Base-by-base conservation (phyloP, 768 basidiomycete genomes). In the Lentinus brumalis region DNA sequence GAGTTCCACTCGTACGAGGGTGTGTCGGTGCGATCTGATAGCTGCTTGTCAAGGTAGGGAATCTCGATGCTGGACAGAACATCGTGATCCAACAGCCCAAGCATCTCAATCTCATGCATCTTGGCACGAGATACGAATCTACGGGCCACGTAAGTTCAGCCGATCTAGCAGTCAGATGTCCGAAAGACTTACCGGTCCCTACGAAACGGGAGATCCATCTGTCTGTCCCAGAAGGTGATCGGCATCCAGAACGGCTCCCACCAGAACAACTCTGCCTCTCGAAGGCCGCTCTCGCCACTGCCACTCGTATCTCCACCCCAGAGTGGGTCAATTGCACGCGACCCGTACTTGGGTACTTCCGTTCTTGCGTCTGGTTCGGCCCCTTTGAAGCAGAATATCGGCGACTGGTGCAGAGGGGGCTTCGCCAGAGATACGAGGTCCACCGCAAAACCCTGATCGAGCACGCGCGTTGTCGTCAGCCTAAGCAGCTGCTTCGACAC, bases 61-160 rank as follows among this genome's bases (percentile, higher is more conserved):
- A 97, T 86, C 63, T 92, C 90, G 61, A 97, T 95, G 63, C 88
- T 89, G 5, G 92, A 88, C 21, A 94, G 85, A 32, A 97, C 88
- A 66, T 96, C 94, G 66, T 96, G 92, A 65, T 94, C 94, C 46
- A 96, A 79, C 9, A 96, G 77, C 6, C 96, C 96, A 1, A 97
- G 83, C 91, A 93, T 96, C 69, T 97, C 91, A 41, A 97, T 94
- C 70, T 96, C 92, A 68, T 94, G 92, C 94, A 97, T 96, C 76
- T 93, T 92, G n/a, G 92, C 94, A 32, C 96, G 86, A 5, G 94
- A 89, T 29, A 98, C 80, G 71, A 98, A 98, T 61, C 96, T 95
- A 65, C 41, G 59, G 32, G 52, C 66, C 50, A 7, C n/a, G 29
- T 26, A 31, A 39, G 32, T 45, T 60, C 30, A 39, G 62, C 30